Evolutionary conservation across 2,329 filamentous ascomycete species (phyloP).

Genomic region (Pseudopyrenochaeta lycopersici): DNA sequence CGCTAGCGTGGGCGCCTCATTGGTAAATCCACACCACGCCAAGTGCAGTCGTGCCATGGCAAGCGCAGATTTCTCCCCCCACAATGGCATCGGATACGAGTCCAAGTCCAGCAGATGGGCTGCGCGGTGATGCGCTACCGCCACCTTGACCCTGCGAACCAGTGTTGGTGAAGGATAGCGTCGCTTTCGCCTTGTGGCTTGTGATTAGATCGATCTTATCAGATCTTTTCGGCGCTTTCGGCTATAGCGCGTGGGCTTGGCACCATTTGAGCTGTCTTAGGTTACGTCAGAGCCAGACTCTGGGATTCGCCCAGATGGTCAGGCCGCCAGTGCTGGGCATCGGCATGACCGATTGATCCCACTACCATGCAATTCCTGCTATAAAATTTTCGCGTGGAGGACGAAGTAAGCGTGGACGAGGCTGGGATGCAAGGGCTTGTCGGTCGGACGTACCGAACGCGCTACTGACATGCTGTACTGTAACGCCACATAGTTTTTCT

Average conservation of each 20-base stretch:
- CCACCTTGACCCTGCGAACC: not conserved
- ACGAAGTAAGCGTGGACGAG: not conserved
- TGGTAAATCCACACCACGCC: constrained; percentile 5
- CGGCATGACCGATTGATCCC: not conserved
- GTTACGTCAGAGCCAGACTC: constrained; percentile 13
- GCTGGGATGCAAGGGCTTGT: not conserved
- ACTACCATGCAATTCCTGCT: not conserved
- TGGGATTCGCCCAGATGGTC: not conserved
- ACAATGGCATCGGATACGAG: not conserved
- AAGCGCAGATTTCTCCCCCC: constrained; percentile 1
- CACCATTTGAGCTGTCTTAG: constrained; percentile 3
- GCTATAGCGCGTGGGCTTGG: constrained; percentile 2
- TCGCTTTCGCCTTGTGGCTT: not conserved
- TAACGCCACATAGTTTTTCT: not conserved
- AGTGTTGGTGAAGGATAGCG: not conserved
- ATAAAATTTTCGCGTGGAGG: not conserved
- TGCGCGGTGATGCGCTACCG: constrained; percentile 1
- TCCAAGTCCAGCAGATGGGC: not conserved
- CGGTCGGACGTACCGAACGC: not conserved
- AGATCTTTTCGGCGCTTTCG: not conserved
- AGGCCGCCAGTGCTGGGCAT: not conserved
- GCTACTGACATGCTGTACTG: not conserved
- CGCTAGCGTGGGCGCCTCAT: not conserved
- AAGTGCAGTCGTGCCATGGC: constrained; percentile 13
- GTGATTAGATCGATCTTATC: constrained; percentile 18